Conservation (phyloP, 176 grass and related monocot species). For the Alloteropsis semialata region DNA sequence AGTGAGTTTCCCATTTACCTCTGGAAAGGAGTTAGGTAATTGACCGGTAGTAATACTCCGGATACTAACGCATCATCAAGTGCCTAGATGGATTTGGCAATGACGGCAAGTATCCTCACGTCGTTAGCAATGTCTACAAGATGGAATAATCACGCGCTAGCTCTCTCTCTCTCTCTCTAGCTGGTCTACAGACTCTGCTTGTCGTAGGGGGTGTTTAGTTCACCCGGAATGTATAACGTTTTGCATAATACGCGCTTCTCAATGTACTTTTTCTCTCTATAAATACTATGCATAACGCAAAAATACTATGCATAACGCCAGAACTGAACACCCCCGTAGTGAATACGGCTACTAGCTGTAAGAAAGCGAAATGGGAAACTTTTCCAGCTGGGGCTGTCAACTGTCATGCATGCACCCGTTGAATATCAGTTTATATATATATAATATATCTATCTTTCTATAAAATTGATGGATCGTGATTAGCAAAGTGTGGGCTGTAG, state of each 20-base stretch:
- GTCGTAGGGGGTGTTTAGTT: too few relatives aligned
- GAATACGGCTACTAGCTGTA: constrained; percentile 26
- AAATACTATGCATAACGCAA: too few relatives aligned
- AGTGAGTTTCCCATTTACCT: constrained; percentile 20
- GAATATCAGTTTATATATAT: neutral
- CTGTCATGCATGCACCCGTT: neutral
- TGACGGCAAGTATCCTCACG: constrained; percentile 37
- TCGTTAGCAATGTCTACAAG: constrained; percentile 32
- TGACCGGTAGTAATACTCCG: neutral
- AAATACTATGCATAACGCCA: too few relatives aligned
- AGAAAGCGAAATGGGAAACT: constrained; percentile 15
- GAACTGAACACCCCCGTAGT: too few relatives aligned
- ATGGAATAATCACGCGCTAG: constrained; percentile 6
- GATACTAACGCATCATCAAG: neutral
- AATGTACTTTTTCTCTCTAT: too few relatives aligned
- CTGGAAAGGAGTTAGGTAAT: constrained; percentile 13
- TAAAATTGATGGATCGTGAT: neutral
- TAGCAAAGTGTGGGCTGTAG: constrained; percentile 8
- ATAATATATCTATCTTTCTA: neutral
- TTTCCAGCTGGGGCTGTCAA: neutral
- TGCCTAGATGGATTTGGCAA: constrained; percentile 17
- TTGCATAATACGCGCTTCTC: too few relatives aligned
- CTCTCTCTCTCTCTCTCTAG: neutral
- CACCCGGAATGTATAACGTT: too few relatives aligned
- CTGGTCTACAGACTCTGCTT: neutral